Base-by-base conservation (phyloP, 1,284 basidiomycete species). In the Omphalotus olearius region DNA sequence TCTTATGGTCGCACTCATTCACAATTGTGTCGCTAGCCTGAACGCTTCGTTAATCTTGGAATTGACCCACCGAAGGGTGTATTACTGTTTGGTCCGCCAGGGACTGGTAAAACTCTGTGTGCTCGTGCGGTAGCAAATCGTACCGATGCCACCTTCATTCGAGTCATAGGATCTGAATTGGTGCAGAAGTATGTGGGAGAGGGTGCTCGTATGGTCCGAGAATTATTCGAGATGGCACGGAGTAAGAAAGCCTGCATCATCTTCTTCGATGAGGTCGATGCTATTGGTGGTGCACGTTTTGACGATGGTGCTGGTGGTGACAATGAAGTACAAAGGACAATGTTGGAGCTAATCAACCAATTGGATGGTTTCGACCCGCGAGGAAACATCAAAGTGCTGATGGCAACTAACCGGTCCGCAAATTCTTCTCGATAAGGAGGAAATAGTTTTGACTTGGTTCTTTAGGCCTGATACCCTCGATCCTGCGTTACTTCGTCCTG, bases 171-270 rank as follows among this genome's bases (percentile, higher is more conserved):
- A 10, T 98, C 95, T 14, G 97, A 99, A 69, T 80, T 99, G 6
- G 97, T 99, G 23, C 97, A 99, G 69, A 99, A 99, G 69, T 99
- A 99, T 67, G 96, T 99, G 45, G 97, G 97, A 49, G 97, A 99
- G 70, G 97, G 97, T 56, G 97, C 97, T 1, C 81, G 97, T 55
- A 98, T 99, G 97, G 96, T 99, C 18, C 85, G 97, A 53, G 97
- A 99, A 67, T 75, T 99, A 54, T 99, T 99, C 70, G 97, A 99
- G 74, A 98, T 99, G 93, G 97, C 97, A 36, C 82, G 97, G 55
- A 90, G 89, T 60, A 99, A 99, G 78, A 99, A 98, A 71, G 97
- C 97, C 1, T 99, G 97, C 66, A 99, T 99, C 65, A 98, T 99
- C 68, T 99, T 99, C 76, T 99, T 99, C 62, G 97, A 99, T 63